A percentile compares a stretch with the other conserved stretches of the same genome.
Evolutionary conservation across 163 green algal genomes (phyloP).

Genomic region (Scenedesmus sp.): DNA sequence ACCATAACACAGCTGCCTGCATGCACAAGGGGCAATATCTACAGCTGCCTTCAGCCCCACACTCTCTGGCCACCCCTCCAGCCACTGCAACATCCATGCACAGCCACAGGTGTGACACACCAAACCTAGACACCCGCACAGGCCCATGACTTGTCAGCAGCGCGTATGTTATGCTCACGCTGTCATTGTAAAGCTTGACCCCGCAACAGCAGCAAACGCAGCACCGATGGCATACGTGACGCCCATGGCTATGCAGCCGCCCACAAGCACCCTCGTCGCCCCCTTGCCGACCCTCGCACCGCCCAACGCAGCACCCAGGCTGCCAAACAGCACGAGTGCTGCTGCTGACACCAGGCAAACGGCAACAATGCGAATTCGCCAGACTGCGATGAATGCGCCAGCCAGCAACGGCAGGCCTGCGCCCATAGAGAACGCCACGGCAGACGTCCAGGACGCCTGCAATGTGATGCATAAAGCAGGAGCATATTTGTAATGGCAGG

Average conservation of each 20-base stretch:
- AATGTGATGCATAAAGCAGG: too few species aligned
- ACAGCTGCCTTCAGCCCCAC: too few species aligned
- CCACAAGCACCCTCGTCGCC: conserved; percentile 76
- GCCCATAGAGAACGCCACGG: conserved; percentile 84
- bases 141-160: neutral
- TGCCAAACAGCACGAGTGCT: conserved; percentile 50
- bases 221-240: conserved; percentile 80
- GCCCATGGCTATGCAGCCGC: conserved; percentile 83
- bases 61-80: too few species aligned
- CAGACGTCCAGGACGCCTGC: conserved; percentile 80
- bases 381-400: conserved; percentile 77
- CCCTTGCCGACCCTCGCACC: conserved; percentile 58
- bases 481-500: too few species aligned
- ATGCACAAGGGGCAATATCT: too few species aligned
- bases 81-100: too few species aligned
- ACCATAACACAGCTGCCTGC: too few species aligned
- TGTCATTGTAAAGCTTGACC: neutral
- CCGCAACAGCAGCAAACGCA: conserved; percentile 59
- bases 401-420: conserved; percentile 86
- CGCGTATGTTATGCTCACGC: neutral
- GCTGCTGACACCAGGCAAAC: conserved; percentile 45
- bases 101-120: neutral
- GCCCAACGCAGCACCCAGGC: conserved; percentile 42
- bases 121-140: neutral
- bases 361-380: conserved; percentile 54